Percentiles rank a stretch among this genome's conserved stretches.
These are phyloP conservation scores for Arabidopsis thaliana DNA, from an alignment of 345 rosid genomes.

Conservation along the genomic window TAIR10.1 NC_003071.7:5912501-5913000, in stretches of 20 bases:
- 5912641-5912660: slow-evolving; percentile 87
- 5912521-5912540: neutral
- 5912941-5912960: slow-evolving; percentile 6
- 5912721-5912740: neutral
- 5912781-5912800: neutral
- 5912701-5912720: slow-evolving; percentile 87
- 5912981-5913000: slow-evolving; percentile 10
- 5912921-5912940: neutral
- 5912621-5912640: slow-evolving; percentile 94
- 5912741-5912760: neutral
- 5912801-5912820: slow-evolving; percentile 15
- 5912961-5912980: slow-evolving; percentile 3
- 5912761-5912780: neutral
- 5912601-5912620: slow-evolving; percentile 96
- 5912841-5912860: slow-evolving; percentile 48
- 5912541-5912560: neutral
- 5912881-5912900: slow-evolving; percentile 76
- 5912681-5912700: slow-evolving; percentile 98
- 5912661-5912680: slow-evolving; percentile 98
- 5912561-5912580: slow-evolving; percentile 47
- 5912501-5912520: slow-evolving; percentile 2
- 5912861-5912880: slow-evolving; percentile 57
- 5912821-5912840: slow-evolving; percentile 51
- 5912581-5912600: slow-evolving; percentile 77
- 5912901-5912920: slow-evolving; percentile 62